Base-by-base conservation (phyloP, 352 stramenopile species). In the Pythium scleroteichum region DNA sequence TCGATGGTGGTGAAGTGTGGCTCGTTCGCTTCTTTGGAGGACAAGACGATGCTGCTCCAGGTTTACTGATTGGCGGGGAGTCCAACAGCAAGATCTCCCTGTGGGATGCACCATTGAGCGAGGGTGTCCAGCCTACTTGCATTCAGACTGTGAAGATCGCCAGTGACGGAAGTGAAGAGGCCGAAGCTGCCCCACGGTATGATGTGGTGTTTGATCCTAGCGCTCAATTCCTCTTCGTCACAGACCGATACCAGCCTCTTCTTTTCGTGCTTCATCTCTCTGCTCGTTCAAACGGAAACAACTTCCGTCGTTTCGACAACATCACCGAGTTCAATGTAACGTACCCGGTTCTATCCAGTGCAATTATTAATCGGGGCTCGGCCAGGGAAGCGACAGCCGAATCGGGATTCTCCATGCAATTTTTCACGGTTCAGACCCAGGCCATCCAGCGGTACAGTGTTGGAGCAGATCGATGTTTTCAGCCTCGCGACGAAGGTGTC, bases 371-470 rank as follows among this genome's bases (percentile, higher is more conserved):
- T 62, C 79, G 46, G 41, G 69, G 45, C 61, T 72, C 55, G 69
- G 71, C 54, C 52, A 62, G 26, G 66, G 72, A 53, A 68, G 80
- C 60, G 50, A 72, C 29, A 54, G 68, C 49, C 7, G 54, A 69
- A 10, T 29, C 16, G 14, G 75, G 82, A 32, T 83, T 89, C 22
- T 79, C 73, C 10, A 94, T 94, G 82, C 82, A 92, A 63, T 67
- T 92, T 7, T 94, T 89, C 45, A 89, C 79, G 45, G 59, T 92
- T 8, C 85, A 94, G 63, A 92, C 85, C 1, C 79, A 92, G 19
- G 85, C 85, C 19, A 94, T 94, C 61, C 85, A 94, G 65, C 83
- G 85, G 12, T 94, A 94, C 65, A 77, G 88, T 26, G 83, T 94
- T 3, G 62, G 60, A 9, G 76, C 82, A 19, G 76, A 69, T 24